Conservation (phyloP, 2,329 filamentous ascomycete species). For the Neoscytalidium dimidiatum region DNA sequence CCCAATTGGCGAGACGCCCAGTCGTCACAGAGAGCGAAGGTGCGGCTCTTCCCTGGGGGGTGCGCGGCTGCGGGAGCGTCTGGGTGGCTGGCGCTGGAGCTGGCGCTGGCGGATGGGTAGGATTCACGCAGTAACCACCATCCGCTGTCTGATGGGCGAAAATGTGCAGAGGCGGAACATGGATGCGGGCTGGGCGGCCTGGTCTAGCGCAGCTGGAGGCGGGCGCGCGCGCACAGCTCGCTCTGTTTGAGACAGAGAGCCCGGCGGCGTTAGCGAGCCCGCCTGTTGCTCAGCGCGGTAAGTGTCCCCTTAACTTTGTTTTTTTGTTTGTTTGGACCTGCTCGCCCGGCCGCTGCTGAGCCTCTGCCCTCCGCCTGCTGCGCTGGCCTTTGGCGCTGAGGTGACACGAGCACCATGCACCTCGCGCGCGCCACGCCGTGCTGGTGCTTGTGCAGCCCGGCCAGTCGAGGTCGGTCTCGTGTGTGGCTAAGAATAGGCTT, state of each 20-base stretch:
- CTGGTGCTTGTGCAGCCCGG: background rate
- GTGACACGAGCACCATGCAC: background rate
- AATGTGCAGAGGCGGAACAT: no score
- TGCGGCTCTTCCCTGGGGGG: background rate
- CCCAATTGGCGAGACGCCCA: no score
- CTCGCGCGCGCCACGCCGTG: background rate
- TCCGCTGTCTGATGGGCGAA: no score
- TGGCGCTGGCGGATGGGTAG: no score
- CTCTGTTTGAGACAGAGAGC: background rate
- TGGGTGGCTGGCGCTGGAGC: background rate
- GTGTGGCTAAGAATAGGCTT: conserved; percentile 11
- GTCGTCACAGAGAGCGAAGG: no score
- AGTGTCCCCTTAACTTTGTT: background rate
- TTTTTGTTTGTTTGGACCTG: background rate
- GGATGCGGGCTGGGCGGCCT: background rate
- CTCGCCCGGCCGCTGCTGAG: background rate
- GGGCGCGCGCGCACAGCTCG: background rate
- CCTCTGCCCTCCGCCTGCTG: background rate
- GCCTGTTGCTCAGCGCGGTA: background rate
- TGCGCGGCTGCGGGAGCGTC: background rate
- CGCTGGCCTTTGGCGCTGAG: background rate
- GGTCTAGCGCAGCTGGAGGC: background rate
- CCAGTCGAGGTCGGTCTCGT: conserved; percentile 6
- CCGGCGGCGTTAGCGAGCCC: no score
- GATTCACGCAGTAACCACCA: no score